Conservation (phyloP, 179 eudicot species). For the Pouteria campechiana region DNA sequence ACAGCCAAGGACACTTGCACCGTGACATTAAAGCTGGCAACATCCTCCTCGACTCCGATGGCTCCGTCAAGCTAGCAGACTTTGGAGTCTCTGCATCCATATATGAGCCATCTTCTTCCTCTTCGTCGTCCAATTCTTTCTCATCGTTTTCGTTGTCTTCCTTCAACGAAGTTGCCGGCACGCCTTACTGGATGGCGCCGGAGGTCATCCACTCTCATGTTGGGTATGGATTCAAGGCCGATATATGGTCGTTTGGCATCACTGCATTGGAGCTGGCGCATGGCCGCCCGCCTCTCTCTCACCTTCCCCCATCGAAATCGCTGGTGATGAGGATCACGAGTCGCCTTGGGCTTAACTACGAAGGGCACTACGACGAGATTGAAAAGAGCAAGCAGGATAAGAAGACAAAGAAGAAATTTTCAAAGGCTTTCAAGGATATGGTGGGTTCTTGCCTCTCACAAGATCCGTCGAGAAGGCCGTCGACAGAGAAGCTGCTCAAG, state of each 20-base stretch:
- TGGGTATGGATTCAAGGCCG: constrained; percentile 67
- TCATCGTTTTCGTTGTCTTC: constrained; percentile 5
- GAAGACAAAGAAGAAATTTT: constrained; percentile 40
- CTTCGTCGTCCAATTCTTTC: constrained; percentile 1
- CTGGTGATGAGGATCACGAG: constrained; percentile 56
- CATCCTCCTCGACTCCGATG: constrained; percentile 45
- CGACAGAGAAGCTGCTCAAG: constrained; percentile 54
- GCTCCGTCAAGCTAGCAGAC: constrained; percentile 50
- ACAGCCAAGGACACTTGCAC: constrained; percentile 68
- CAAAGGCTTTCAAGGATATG: constrained; percentile 58
- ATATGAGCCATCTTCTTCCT: constrained; percentile 22
- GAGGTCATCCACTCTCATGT: constrained; percentile 60
- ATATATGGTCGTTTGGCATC: constrained; percentile 81
- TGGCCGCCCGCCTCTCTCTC: constrained; percentile 69
- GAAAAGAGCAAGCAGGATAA: constrained; percentile 11
- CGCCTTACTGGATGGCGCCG: constrained; percentile 88
- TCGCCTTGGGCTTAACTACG: no score
- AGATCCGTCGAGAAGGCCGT: constrained; percentile 62
- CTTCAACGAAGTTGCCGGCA: constrained; percentile 47
- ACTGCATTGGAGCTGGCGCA: constrained; percentile 70
- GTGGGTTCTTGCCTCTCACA: constrained; percentile 56
- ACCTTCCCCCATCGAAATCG: constrained; percentile 61
- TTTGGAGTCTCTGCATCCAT: constrained; percentile 71
- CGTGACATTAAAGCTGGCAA: constrained; percentile 76
- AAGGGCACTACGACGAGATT: constrained; percentile 57